A percentile compares a stretch with the other conserved stretches of the same genome.
These are phyloP conservation scores for Vanderwaltozyma polyspora DNA, from an alignment of 805 yeast species.

Conservation along the genomic window DNA sequence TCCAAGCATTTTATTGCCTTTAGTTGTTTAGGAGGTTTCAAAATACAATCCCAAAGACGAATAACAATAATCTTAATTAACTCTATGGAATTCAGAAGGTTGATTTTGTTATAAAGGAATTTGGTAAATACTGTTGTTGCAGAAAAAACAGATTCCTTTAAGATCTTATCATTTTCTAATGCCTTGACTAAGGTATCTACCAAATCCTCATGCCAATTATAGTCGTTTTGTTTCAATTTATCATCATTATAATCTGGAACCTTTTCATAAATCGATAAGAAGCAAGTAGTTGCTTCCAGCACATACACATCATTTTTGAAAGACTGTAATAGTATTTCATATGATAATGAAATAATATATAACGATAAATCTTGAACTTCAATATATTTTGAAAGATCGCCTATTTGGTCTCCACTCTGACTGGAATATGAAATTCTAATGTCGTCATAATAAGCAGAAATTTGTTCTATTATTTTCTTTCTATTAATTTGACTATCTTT, in stretches of 20 bases:
- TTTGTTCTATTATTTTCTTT: constrained; percentile 15
- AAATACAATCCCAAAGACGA: constrained; percentile 44
- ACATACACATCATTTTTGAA: constrained; percentile 12
- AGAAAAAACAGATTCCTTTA: neutral
- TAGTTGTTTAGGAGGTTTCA: constrained; percentile 45
- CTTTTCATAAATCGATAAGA: constrained; percentile 31
- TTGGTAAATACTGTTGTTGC: neutral
- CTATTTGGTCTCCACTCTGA: neutral
- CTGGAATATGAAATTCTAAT: constrained; percentile 6
- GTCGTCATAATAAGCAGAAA: constrained; percentile 28
- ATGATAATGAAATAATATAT: constrained; percentile 27
- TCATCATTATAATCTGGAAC: constrained; percentile 31
- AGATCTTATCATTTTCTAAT: neutral
- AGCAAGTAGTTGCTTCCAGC: constrained; percentile 28
- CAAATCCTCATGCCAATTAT: neutral
- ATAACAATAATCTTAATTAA: constrained; percentile 24
- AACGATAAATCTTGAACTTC: constrained; percentile 31
- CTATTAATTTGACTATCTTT: constrained; percentile 6
- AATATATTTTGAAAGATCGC: neutral
- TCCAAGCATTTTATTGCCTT: constrained; percentile 61
- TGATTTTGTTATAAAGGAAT: neutral
- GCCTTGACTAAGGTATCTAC: neutral
- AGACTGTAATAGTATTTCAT: constrained; percentile 18
- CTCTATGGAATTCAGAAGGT: constrained; percentile 7
- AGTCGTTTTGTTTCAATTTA: too few species aligned